Conservation (phyloP, 768 basidiomycete species). For the Macrocybe gigantea region DNA sequence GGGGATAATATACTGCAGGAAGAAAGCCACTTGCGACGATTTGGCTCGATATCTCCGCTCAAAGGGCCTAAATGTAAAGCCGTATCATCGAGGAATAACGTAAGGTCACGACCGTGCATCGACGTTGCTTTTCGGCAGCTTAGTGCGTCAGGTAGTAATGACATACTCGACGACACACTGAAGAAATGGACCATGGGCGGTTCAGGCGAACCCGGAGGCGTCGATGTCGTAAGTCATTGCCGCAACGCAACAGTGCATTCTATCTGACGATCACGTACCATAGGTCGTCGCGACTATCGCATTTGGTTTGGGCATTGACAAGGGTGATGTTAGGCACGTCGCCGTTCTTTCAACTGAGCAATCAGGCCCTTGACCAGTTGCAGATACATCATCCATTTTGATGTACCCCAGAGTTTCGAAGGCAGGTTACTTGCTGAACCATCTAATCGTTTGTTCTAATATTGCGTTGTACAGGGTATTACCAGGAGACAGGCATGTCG, state of each 20-base stretch:
- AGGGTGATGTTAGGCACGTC: conserved; percentile 62
- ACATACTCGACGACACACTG: conserved; percentile 51
- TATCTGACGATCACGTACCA: not conserved
- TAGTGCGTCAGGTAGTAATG: conserved; percentile 29
- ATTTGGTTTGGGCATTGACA: conserved; percentile 86
- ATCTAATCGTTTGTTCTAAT: conserved; percentile 2
- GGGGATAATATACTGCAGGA: conserved; percentile 79
- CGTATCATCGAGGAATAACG: conserved; percentile 73
- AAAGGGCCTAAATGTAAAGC: conserved; percentile 60
- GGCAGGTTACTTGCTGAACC: conserved; percentile 31
- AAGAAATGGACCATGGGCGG: conserved; percentile 51
- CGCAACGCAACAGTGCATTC: not conserved
- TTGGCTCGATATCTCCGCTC: conserved; percentile 57
- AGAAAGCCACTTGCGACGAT: conserved; percentile 58
- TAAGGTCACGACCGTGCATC: conserved; percentile 19
- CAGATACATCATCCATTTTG: conserved; percentile 77
- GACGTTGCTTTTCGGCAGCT: not conserved
- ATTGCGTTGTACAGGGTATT: conserved; percentile 49
- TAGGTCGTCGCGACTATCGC: conserved; percentile 79
- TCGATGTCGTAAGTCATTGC: conserved; percentile 52
- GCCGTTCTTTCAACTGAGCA: not conserved
- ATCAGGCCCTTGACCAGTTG: not conserved
- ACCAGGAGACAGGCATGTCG: conserved; percentile 74
- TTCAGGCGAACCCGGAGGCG: conserved; percentile 35
- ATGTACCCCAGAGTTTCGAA: conserved; percentile 80